Conservation (phyloP, 164 flowering plant species). For the Macadamia integrifolia region DNA sequence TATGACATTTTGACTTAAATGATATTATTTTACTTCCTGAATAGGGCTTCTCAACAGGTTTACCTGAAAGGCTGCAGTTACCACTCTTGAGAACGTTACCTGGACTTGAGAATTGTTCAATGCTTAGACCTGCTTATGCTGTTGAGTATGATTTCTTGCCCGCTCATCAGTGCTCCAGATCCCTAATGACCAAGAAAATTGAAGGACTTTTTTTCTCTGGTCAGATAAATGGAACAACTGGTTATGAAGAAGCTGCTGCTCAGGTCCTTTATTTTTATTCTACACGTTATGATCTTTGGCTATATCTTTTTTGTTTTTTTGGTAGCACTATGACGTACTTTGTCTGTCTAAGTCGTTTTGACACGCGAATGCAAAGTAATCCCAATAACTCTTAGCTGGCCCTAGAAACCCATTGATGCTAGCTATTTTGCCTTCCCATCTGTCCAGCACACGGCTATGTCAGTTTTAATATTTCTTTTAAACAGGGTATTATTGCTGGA, state of each 20-base stretch:
- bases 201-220: slow-evolving; percentile 97
- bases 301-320: background rate
- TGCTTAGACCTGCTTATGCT: slow-evolving; percentile 99
- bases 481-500: slow-evolving; percentile 86
- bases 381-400: background rate
- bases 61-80: slow-evolving; percentile 88
- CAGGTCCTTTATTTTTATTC: slow-evolving; percentile 43
- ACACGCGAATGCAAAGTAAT: background rate
- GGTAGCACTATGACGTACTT: background rate
- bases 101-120: slow-evolving; percentile 93
- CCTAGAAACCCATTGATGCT: background rate
- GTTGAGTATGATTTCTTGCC: slow-evolving; percentile 97
- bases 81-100: slow-evolving; percentile 90
- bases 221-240: slow-evolving; percentile 98
- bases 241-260: slow-evolving; percentile 99
- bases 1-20: slow-evolving; percentile 5
- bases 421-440: background rate
- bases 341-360: background rate
- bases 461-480: slow-evolving; percentile 2
- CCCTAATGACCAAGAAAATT: slow-evolving; percentile 88
- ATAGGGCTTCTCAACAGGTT: slow-evolving; percentile 96
- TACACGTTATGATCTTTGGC: background rate
- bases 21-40: slow-evolving; percentile 11
- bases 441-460: background rate
- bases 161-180: slow-evolving; percentile 86